These are phyloP conservation scores for Colletotrichum eremochloae DNA, from an alignment of 2,329 filamentous ascomycete genomes.

Conservation along the genomic window DNA sequence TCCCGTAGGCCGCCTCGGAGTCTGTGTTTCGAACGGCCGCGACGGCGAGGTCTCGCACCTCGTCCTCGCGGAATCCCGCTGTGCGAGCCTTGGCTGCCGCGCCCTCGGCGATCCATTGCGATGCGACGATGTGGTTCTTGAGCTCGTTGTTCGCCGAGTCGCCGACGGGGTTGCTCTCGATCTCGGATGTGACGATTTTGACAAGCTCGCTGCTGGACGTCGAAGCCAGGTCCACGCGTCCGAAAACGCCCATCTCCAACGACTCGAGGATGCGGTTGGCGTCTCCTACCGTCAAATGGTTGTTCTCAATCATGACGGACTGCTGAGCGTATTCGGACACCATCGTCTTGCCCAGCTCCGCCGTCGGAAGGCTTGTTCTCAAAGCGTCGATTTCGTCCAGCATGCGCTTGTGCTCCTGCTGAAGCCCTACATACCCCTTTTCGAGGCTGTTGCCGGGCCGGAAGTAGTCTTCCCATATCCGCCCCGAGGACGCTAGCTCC, in stretches of 20 bases:
- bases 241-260: conserved; percentile 10
- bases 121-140: conserved; percentile 45
- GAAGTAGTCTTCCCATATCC: conserved; percentile 45
- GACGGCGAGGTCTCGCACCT: conserved; percentile 37
- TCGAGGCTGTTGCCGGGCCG: conserved; percentile 37
- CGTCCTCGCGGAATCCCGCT: conserved; percentile 37
- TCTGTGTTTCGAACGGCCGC: conserved; percentile 39
- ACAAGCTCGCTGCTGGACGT: conserved; percentile 23
- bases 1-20: conserved; percentile 34
- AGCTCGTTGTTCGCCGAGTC: conserved; percentile 37
- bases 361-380: conserved; percentile 16
- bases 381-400: conserved; percentile 37
- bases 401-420: conserved; percentile 4
- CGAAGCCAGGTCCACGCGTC: conserved; percentile 15
- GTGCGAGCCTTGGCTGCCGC: conserved; percentile 39
- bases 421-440: conserved; percentile 19
- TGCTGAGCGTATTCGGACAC: conserved; percentile 44
- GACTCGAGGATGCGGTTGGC: conserved; percentile 35
- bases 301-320: conserved; percentile 45
- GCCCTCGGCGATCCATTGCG: conserved; percentile 43
- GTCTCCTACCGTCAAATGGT: conserved; percentile 38
- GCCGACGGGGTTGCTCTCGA: not conserved
- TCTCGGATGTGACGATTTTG: not conserved
- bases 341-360: conserved; percentile 31
- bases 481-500: conserved; percentile 42